These are phyloP conservation scores for Taxawa tesnikishii DNA, from an alignment of 2,329 filamentous ascomycete species.

Conservation along the genomic window DNA sequence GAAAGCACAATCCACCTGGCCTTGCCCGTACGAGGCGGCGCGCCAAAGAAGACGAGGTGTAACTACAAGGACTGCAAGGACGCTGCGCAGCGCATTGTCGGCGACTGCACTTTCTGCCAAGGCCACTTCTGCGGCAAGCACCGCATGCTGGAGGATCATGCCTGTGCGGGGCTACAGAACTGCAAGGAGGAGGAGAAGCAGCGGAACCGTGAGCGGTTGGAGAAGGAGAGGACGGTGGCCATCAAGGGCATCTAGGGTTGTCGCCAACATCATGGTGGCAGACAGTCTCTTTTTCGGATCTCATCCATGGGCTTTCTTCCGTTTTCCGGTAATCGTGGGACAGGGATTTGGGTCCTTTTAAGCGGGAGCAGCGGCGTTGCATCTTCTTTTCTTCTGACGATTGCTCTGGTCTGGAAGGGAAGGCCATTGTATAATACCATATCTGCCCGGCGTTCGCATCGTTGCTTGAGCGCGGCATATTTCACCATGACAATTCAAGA, in stretches of 20 bases:
- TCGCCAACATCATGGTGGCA: too few relatives aligned
- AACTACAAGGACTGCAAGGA: constrained; percentile 82
- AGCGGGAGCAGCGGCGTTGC: too few relatives aligned
- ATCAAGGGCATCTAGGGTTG: constrained; percentile 66
- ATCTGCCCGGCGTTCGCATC: too few relatives aligned
- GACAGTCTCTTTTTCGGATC: too few relatives aligned
- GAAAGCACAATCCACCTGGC: constrained; percentile 42
- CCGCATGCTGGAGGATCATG: constrained; percentile 84
- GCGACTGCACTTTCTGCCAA: constrained; percentile 89
- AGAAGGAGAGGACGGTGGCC: constrained; percentile 84
- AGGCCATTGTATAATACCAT: too few relatives aligned
- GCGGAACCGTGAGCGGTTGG: constrained; percentile 82
- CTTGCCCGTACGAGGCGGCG: constrained; percentile 44
- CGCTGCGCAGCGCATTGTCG: constrained; percentile 81
- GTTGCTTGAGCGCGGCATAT: too few relatives aligned
- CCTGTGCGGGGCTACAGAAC: constrained; percentile 84
- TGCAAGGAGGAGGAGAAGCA: constrained; percentile 97
- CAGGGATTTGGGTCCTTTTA: too few relatives aligned
- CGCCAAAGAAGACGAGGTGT: constrained; percentile 72
- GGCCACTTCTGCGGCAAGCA: constrained; percentile 95
- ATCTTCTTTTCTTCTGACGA: too few relatives aligned
- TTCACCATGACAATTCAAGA: too few relatives aligned
- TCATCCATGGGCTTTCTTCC: too few relatives aligned
- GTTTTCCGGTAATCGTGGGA: too few relatives aligned
- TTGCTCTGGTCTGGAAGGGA: too few relatives aligned